Conservation (phyloP, 2,329 filamentous ascomycete species). For the Penicillium vulpinum region DNA sequence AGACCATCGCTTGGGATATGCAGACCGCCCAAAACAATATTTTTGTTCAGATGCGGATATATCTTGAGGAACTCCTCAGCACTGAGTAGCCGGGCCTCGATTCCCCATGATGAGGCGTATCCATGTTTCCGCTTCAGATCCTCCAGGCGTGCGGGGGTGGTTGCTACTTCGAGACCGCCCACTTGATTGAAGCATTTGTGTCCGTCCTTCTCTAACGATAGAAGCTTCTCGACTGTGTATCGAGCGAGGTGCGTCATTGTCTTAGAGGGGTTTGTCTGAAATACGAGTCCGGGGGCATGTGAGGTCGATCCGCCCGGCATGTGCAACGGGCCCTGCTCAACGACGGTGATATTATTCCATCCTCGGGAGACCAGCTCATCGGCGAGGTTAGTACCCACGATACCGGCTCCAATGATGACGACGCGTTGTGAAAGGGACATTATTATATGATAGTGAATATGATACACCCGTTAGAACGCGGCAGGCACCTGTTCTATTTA, state of each 20-base stretch:
- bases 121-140: slow-evolving; percentile 65
- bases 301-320: slow-evolving; percentile 67
- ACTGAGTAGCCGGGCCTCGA: slow-evolving; percentile 55
- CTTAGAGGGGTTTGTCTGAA: slow-evolving; percentile 56
- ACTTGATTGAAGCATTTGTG: slow-evolving; percentile 61
- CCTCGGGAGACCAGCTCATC: slow-evolving; percentile 64
- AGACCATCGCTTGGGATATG: slow-evolving; percentile 63
- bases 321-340: slow-evolving; percentile 63
- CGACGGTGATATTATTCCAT: slow-evolving; percentile 64
- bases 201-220: slow-evolving; percentile 52
- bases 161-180: slow-evolving; percentile 63
- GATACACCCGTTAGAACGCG: background rate
- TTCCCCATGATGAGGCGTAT: slow-evolving; percentile 61
- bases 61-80: slow-evolving; percentile 54
- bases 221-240: slow-evolving; percentile 63
- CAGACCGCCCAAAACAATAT: slow-evolving; percentile 58
- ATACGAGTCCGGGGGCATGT: slow-evolving; percentile 64
- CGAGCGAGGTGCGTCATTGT: slow-evolving; percentile 58
- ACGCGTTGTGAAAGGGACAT: slow-evolving; percentile 48
- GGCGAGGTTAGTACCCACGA: slow-evolving; percentile 64
- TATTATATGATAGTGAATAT: background rate
- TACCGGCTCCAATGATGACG: slow-evolving; percentile 64
- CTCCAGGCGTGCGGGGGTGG: slow-evolving; percentile 58
- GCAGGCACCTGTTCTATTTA: background rate
- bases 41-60: slow-evolving; percentile 57